Evolutionary conservation across 1,139 yeast genomes (phyloP).

Genomic region (Hyphopichia wangnamkhiaoensis): DNA sequence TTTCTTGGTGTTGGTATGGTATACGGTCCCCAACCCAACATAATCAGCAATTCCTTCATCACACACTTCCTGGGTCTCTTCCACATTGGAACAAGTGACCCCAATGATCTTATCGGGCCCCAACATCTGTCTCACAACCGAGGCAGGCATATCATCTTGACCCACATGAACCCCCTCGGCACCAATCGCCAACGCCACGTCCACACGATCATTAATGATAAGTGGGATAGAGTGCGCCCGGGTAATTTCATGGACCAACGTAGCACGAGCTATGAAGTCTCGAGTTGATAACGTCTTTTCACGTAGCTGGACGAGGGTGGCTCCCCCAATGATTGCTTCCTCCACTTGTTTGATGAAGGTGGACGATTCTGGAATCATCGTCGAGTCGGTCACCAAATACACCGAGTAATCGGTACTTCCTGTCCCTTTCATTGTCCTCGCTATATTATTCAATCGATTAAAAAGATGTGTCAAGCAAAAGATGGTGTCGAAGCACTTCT

Average conservation of each 20-base stretch:
- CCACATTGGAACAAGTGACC: conserved; percentile 63
- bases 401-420: conserved; percentile 56
- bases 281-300: conserved; percentile 75
- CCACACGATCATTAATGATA: conserved; percentile 85
- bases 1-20: conserved; percentile 70
- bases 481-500: no score
- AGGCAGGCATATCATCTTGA: conserved; percentile 82
- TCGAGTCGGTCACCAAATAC: conserved; percentile 81
- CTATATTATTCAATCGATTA: no score
- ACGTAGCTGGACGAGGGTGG: conserved; percentile 78
- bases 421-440: conserved; percentile 1
- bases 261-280: conserved; percentile 66
- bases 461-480: no score
- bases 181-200: conserved; percentile 84
- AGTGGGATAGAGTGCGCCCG: conserved; percentile 64
- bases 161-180: conserved; percentile 96
- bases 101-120: conserved; percentile 82
- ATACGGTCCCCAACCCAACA: conserved; percentile 85
- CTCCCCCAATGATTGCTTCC: conserved; percentile 68
- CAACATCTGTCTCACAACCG: conserved; percentile 57
- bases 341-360: conserved; percentile 63
- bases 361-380: conserved; percentile 66
- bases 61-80: conserved; percentile 61
- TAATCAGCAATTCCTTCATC: conserved; percentile 65
- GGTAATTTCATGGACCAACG: conserved; percentile 62